Evolutionary conservation across 257 asterid species (phyloP).

Genomic region (Forsythia suspensa): DNA sequence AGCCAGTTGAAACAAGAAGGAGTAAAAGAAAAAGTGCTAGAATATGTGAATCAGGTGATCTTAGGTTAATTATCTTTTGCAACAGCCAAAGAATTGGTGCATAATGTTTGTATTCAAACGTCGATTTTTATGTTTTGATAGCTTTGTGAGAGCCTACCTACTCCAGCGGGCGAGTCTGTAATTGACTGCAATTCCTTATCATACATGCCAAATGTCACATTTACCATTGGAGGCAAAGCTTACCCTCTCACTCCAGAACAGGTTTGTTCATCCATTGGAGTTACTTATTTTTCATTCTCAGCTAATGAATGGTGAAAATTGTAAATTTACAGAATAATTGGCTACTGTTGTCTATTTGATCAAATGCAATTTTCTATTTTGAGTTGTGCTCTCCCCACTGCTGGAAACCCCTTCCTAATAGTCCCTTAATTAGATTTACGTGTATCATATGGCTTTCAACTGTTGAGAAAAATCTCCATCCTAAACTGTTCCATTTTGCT

Average conservation of each 20-base stretch:
- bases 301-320: not conserved
- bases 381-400: not conserved
- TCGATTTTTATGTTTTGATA: constrained; percentile 28
- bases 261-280: constrained; percentile 20
- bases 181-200: constrained; percentile 39
- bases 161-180: constrained; percentile 50
- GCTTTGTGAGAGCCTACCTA: constrained; percentile 78
- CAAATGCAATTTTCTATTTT: not conserved
- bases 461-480: not conserved
- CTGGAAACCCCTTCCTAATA: not conserved
- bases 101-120: not conserved
- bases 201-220: constrained; percentile 42
- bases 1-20: constrained; percentile 63
- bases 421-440: not conserved
- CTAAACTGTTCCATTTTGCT: constrained; percentile 9
- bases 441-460: not conserved
- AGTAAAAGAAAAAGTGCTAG: constrained; percentile 69
- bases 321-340: too few species aligned
- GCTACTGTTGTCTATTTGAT: not conserved
- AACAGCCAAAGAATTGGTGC: not conserved
- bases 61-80: constrained; percentile 10
- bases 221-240: constrained; percentile 34
- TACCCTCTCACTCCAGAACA: constrained; percentile 48
- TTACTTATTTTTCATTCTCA: not conserved
- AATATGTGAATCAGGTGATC: constrained; percentile 79